These are phyloP conservation scores for Fonsecaea monophora DNA, from an alignment of 2,329 filamentous ascomycete species.

Conservation along the genomic window DNA sequence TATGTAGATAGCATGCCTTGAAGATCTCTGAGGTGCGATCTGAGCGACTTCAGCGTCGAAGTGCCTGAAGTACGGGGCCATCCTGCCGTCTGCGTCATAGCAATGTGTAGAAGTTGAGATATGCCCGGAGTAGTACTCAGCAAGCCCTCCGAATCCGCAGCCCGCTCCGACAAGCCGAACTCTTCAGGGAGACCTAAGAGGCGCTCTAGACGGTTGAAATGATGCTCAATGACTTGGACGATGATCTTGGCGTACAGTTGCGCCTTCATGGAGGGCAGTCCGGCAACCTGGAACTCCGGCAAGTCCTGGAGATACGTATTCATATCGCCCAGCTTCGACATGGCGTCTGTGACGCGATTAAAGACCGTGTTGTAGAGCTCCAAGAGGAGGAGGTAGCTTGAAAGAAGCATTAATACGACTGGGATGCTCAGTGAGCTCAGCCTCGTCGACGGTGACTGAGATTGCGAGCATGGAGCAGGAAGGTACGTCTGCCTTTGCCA, in stretches of 20 bases:
- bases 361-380: conserved; percentile 22
- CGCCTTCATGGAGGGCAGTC: conserved; percentile 20
- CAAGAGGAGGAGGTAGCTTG: conserved; percentile 21
- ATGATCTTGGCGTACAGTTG: conserved; percentile 30
- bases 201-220: conserved; percentile 21
- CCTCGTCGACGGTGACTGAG: conserved; percentile 3
- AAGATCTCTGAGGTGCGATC: conserved; percentile 11
- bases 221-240: conserved; percentile 30
- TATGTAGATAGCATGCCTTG: conserved; percentile 7
- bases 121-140: conserved; percentile 13
- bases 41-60: conserved; percentile 12
- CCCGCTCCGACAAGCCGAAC: conserved; percentile 9
- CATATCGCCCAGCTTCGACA: conserved; percentile 9
- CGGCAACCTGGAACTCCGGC: conserved; percentile 10
- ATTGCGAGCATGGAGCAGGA: background rate
- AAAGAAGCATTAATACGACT: conserved; percentile 22
- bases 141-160: conserved; percentile 5
- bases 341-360: conserved; percentile 1
- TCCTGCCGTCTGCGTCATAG: conserved; percentile 16
- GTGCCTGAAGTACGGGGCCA: conserved; percentile 2
- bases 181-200: conserved; percentile 19
- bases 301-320: background rate
- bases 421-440: conserved; percentile 10
- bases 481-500: background rate
- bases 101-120: conserved; percentile 16